Evolutionary conservation across 129 eudicot genomes (phyloP).

Genomic region (Centrapalus pauciflorus): DNA sequence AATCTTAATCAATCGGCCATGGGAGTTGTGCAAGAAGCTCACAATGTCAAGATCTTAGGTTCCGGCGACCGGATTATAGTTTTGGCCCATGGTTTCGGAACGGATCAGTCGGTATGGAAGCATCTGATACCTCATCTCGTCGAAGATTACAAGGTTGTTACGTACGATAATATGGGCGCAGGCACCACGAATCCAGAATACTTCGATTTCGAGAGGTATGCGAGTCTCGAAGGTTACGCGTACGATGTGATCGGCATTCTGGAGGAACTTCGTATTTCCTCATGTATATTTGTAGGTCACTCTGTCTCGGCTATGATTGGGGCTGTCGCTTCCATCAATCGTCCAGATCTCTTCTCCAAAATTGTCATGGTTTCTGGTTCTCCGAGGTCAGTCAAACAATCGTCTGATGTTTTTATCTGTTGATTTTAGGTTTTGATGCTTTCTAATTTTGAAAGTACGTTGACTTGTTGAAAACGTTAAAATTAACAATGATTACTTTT

Average conservation of each 20-base stretch:
- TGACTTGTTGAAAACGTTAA: slow-evolving; percentile 21
- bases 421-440: background rate
- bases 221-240: slow-evolving; percentile 71
- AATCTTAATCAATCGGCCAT: slow-evolving; percentile 24
- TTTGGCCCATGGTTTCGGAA: slow-evolving; percentile 87
- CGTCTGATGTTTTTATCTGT: background rate
- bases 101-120: slow-evolving; percentile 98
- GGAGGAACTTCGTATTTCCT: slow-evolving; percentile 55
- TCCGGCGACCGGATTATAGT: slow-evolving; percentile 56
- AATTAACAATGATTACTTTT: slow-evolving; percentile 9
- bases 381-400: slow-evolving; percentile 58
- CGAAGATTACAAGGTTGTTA: slow-evolving; percentile 56
- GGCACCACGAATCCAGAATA: slow-evolving; percentile 93
- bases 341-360: slow-evolving; percentile 82
- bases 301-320: slow-evolving; percentile 92
- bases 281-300: slow-evolving; percentile 80
- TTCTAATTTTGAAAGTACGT: background rate
- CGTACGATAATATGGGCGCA: slow-evolving; percentile 88
- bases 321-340: slow-evolving; percentile 60
- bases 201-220: slow-evolving; percentile 76
- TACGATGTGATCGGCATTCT: slow-evolving; percentile 70
- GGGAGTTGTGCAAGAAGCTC: slow-evolving; percentile 86
- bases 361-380: slow-evolving; percentile 56
- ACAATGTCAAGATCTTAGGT: slow-evolving; percentile 74
- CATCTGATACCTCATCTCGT: slow-evolving; percentile 80